Evolutionary conservation across 1,284 basidiomycete genomes (phyloP).

Genomic region (Puccinia polysora): DNA sequence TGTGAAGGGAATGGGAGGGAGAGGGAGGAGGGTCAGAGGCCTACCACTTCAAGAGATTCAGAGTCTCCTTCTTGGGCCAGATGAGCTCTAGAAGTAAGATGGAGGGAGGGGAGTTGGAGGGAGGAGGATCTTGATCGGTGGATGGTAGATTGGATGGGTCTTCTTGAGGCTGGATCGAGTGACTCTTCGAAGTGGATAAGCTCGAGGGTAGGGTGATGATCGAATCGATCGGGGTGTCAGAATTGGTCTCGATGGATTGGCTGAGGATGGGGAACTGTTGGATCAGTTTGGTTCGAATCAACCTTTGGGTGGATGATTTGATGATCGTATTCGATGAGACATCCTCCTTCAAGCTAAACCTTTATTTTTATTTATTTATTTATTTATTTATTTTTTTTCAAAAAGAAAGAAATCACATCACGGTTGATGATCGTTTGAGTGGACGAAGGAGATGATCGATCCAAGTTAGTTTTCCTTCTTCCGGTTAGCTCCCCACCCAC

Average conservation of each 20-base stretch:
- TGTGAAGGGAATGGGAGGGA: not conserved
- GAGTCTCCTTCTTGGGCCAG: slow-evolving; percentile 97
- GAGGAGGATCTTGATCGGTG: not conserved
- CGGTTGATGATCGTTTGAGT: no score
- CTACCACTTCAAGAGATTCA: slow-evolving; percentile 91
- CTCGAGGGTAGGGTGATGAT: slow-evolving; percentile 47
- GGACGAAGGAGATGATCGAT: no score
- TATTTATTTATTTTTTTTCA: not conserved
- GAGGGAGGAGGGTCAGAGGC: slow-evolving; percentile 55
- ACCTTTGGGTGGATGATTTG: slow-evolving; percentile 88
- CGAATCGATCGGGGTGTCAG: slow-evolving; percentile 30
- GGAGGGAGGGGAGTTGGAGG: slow-evolving; percentile 49
- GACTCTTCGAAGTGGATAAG: slow-evolving; percentile 48
- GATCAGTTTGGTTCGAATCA: slow-evolving; percentile 73
- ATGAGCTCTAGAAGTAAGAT: slow-evolving; percentile 71
- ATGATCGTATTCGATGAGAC: slow-evolving; percentile 87
- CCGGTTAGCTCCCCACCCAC: no score
- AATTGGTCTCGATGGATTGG: slow-evolving; percentile 45
- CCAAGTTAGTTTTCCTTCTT: no score
- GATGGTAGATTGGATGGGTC: no score
- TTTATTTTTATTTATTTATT: slow-evolving; percentile 51
- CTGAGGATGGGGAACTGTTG: slow-evolving; percentile 73
- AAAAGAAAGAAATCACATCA: no score
- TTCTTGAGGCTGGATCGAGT: slow-evolving; percentile 51
- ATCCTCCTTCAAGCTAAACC: slow-evolving; percentile 79